These are phyloP conservation scores for Astragalus membranaceus DNA, from an alignment of 306 rosid genomes.

Conservation along the genomic window DNA sequence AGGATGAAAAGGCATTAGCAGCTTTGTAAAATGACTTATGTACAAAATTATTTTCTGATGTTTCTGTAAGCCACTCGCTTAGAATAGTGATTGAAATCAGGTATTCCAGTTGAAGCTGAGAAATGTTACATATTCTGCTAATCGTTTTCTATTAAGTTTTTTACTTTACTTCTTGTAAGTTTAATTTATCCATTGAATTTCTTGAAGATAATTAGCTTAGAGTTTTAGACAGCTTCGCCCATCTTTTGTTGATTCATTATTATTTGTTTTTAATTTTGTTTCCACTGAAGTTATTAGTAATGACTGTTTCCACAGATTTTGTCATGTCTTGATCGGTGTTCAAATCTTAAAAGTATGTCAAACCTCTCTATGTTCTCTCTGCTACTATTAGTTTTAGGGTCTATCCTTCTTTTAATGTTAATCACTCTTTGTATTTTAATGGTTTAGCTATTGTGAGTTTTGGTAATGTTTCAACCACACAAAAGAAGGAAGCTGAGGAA, in stretches of 20 bases:
- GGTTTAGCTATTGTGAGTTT: conserved; percentile 79
- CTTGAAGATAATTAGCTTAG: too few relatives aligned
- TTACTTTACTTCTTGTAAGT: background rate
- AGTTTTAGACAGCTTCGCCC: too few relatives aligned
- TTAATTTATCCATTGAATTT: too few relatives aligned
- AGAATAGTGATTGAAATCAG: background rate
- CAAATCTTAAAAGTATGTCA: conserved; percentile 64
- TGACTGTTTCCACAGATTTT: conserved; percentile 53
- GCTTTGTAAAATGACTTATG: background rate
- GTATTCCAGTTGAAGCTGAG: background rate
- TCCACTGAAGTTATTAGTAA: conserved; percentile 20
- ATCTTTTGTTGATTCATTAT: background rate
- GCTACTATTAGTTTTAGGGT: background rate
- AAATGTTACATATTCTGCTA: background rate
- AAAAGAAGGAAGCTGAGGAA: conserved; percentile 81
- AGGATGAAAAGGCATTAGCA: background rate
- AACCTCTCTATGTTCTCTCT: conserved; percentile 3
- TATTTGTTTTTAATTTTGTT: background rate
- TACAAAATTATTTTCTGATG: background rate
- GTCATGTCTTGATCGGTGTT: conserved; percentile 68
- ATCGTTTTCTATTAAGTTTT: background rate
- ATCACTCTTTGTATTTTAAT: conserved; percentile 12
- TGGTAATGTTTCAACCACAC: conserved; percentile 47
- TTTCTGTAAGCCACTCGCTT: background rate
- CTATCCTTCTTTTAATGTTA: background rate